Conservation (phyloP, 2,329 filamentous ascomycete species). For the Lecanoromycetidae sp. region DNA sequence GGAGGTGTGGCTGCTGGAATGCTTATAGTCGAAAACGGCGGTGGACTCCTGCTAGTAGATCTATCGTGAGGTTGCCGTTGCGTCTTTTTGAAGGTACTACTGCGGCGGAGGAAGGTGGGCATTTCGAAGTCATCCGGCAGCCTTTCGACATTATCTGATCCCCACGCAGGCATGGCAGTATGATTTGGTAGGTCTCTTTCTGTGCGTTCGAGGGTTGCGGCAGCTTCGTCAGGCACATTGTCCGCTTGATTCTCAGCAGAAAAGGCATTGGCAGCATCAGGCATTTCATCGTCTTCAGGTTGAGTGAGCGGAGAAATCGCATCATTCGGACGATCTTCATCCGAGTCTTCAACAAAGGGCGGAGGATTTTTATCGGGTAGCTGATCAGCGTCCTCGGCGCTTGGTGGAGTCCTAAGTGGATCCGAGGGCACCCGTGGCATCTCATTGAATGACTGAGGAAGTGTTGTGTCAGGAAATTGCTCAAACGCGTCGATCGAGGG, state of each 20-base stretch:
- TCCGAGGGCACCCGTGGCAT: too few relatives aligned
- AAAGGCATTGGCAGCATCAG: too few relatives aligned
- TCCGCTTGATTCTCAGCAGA: too few relatives aligned
- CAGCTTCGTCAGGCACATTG: constrained; percentile 2
- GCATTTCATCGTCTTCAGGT: constrained; percentile 1
- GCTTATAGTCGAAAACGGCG: constrained; percentile 13
- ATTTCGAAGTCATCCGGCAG: not conserved
- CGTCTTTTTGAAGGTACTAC: constrained; percentile 2
- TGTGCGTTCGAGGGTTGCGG: too few relatives aligned
- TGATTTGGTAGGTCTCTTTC: too few relatives aligned
- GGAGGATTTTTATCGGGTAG: not conserved
- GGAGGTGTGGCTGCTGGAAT: constrained; percentile 13
- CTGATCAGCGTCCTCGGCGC: not conserved
- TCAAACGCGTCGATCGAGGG: too few relatives aligned
- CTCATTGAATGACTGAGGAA: too few relatives aligned
- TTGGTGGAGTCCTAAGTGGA: not conserved
- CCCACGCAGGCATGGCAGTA: too few relatives aligned
- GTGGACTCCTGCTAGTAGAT: constrained; percentile 6
- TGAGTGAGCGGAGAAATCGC: too few relatives aligned
- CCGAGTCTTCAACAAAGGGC: not conserved
- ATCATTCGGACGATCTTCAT: constrained; percentile 20
- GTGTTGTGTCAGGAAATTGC: too few relatives aligned
- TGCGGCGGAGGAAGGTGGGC: constrained; percentile 2
- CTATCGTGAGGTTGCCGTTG: not conserved
- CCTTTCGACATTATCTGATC: too few relatives aligned